Percentiles rank a stretch among this genome's conserved stretches.
Evolutionary conservation across 257 asterid genomes (phyloP).

Genomic region (Nicotiana tabacum): DNA sequence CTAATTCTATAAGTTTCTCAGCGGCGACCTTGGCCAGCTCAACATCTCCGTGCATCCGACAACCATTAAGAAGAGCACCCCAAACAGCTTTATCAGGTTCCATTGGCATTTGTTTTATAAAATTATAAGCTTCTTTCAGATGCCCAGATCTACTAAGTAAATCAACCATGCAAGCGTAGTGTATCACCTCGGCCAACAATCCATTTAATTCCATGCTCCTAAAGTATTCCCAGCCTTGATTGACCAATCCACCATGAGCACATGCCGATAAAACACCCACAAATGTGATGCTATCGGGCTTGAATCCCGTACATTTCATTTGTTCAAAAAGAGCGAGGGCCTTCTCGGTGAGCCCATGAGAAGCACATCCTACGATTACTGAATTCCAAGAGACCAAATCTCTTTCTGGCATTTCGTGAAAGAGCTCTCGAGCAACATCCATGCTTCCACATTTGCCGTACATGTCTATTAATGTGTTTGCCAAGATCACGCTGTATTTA

Average conservation of each 20-base stretch:
- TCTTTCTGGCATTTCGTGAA: slow-evolving; percentile 43
- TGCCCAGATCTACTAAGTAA: slow-evolving; percentile 67
- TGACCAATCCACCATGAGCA: slow-evolving; percentile 66
- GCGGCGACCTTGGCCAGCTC: slow-evolving; percentile 71
- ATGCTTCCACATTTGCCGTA: slow-evolving; percentile 67
- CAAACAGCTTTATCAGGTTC: slow-evolving; percentile 70
- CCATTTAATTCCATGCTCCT: slow-evolving; percentile 36
- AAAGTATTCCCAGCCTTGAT: slow-evolving; percentile 52
- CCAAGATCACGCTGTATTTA: slow-evolving; percentile 40
- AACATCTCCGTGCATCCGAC: slow-evolving; percentile 58
- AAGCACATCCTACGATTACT: slow-evolving; percentile 62
- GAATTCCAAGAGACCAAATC: slow-evolving; percentile 72
- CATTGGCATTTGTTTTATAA: slow-evolving; percentile 55
- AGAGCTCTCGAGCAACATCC: slow-evolving; percentile 45
- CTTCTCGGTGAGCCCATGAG: slow-evolving; percentile 53
- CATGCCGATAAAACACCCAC: slow-evolving; percentile 76
- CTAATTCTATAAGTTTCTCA: slow-evolving; percentile 52
- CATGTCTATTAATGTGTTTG: slow-evolving; percentile 65
- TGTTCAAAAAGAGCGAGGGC: slow-evolving; percentile 50
- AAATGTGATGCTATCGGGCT: slow-evolving; percentile 64
- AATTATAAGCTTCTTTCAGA: slow-evolving; percentile 46
- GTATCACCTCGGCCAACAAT: slow-evolving; percentile 39
- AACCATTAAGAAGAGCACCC: slow-evolving; percentile 79
- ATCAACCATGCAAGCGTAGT: slow-evolving; percentile 69
- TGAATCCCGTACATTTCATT: slow-evolving; percentile 30